Base-by-base conservation (phyloP, 345 rosid species). In the Eucalyptus tenuipes region DNA sequence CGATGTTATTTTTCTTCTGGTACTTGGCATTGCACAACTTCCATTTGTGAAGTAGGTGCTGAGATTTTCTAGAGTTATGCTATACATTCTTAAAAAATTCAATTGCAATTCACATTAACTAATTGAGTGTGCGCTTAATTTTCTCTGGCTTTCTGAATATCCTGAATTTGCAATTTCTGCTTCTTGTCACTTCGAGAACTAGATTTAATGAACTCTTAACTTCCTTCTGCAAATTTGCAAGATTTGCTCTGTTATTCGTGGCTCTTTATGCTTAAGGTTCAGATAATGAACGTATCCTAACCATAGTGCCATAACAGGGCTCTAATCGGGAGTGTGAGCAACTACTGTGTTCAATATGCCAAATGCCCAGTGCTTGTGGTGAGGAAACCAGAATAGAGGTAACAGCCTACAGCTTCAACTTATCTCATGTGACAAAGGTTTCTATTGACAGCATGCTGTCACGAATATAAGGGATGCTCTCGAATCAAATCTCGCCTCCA, bases 331-430 rank as follows among this genome's bases (percentile, higher is more conserved):
- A 93, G 94, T 53, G 93, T 92, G 50, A 94, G 93, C 88, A 92
- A 89, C 64, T 89, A 92, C 89, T 91, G 93, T 87, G 90, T 94
- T 33, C 94, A 91, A 49, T 90, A 91, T 66, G 94, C 92, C 11
- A 93, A 90, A 86, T 94, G 95, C 53, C 94, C 92, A 37, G 92
- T 91, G 79, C 95, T 92, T 15, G 91, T 93, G 50, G 94, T 92
- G 86, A 94, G 90, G 93, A 94, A 93, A 87, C 92, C 91, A 5
- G 47, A 31, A 45, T 88, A 85, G 45, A 79, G 49, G 64, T 85
- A 85, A 85, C 50, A 18, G 82, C 2, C 75, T 64, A 7, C 47
- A 75, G 27, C 82, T 75, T 75, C 82, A 20, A 75, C 47, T 75
- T 37, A 71, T 75, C 42, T 18, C 13, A 10, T 20, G 82, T 37